phyloP scores from a whole-genome alignment of 345 rosid genomes.

The Gossypium stocksii region DNA sequence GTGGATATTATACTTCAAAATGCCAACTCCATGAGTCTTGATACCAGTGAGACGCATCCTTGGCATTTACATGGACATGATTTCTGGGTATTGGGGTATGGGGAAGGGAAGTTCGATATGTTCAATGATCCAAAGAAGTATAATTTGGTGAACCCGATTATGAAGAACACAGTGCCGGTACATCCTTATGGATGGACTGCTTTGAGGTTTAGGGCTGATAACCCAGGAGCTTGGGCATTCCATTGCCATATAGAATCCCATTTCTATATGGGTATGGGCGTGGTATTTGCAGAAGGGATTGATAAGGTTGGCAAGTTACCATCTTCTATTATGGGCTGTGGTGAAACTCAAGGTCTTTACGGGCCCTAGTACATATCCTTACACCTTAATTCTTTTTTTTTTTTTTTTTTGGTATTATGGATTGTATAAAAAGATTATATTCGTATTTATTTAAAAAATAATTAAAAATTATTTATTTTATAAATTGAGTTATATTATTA shows the following conservation, averaged over 20 bases:
- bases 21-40: conserved; percentile 37
- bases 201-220: conserved; percentile 53
- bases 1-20: conserved; percentile 69
- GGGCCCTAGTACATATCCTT: conserved; percentile 6
- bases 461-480: too few species aligned
- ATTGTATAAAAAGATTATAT: too few species aligned
- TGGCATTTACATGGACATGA: conserved; percentile 90
- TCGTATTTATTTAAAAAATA: too few species aligned
- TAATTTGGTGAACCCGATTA: conserved; percentile 60
- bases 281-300: conserved; percentile 53
- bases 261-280: conserved; percentile 66
- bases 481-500: too few species aligned
- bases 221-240: conserved; percentile 67
- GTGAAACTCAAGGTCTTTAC: conserved; percentile 18
- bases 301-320: conserved; percentile 49
- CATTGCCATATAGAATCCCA: conserved; percentile 80
- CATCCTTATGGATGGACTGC: conserved; percentile 77
- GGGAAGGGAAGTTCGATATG: conserved; percentile 52
- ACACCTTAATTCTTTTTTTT: too few species aligned
- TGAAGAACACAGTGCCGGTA: conserved; percentile 74
- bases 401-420: too few species aligned
- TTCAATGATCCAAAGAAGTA: conserved; percentile 36
- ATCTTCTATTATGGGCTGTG: conserved; percentile 58
- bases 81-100: conserved; percentile 75
- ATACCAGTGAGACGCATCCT: conserved; percentile 65